These are phyloP conservation scores for Jimgerdemannia lactiflua DNA, from an alignment of 192 early-diverging fungal species.

Conservation along the genomic window DNA sequence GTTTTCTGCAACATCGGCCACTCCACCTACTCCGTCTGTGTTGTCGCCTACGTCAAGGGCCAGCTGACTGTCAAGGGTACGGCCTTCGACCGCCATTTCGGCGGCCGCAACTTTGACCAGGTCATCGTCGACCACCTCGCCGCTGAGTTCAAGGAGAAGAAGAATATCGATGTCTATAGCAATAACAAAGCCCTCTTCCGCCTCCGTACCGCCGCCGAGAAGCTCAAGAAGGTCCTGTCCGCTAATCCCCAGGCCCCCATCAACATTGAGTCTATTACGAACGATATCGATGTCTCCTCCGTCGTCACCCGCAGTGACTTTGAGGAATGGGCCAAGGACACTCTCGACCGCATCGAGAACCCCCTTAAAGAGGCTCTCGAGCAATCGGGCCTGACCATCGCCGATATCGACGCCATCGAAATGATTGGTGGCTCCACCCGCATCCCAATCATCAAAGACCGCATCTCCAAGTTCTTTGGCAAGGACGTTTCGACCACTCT, in stretches of 20 bases:
- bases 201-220: conserved; percentile 85
- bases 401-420: conserved; percentile 94
- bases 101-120: conserved; percentile 95
- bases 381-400: conserved; percentile 66
- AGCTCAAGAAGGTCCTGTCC: conserved; percentile 95
- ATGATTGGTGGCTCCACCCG: conserved; percentile 93
- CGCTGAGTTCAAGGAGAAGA: conserved; percentile 89
- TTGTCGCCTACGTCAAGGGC: conserved; percentile 94
- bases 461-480: conserved; percentile 84
- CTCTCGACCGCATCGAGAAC: conserved; percentile 65
- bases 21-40: conserved; percentile 69
- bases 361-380: conserved; percentile 78
- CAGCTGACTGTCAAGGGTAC: conserved; percentile 90
- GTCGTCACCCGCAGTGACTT: conserved; percentile 84
- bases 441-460: conserved; percentile 91
- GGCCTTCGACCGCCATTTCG: conserved; percentile 92
- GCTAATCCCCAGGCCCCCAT: conserved; percentile 90
- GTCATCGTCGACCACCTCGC: conserved; percentile 84
- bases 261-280: conserved; percentile 95
- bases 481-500: conserved; percentile 88
- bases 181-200: conserved; percentile 92
- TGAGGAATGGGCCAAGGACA: conserved; percentile 73
- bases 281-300: conserved; percentile 90
- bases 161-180: conserved; percentile 88
- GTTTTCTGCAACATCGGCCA: conserved; percentile 95